Evolutionary conservation across 164 flowering plant species (phyloP).

Genomic region (Magnolia kwangsiensis): DNA sequence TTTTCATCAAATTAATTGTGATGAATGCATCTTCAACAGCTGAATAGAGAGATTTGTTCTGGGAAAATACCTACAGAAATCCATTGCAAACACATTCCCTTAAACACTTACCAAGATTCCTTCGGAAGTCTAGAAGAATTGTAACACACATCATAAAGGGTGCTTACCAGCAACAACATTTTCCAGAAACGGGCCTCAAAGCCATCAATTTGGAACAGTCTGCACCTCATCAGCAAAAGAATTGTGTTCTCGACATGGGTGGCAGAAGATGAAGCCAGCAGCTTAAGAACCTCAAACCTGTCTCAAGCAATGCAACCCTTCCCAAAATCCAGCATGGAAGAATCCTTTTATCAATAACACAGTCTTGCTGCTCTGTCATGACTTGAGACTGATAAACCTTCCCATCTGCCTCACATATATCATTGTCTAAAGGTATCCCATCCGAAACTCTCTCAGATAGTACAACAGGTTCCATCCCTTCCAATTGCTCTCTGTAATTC

Average conservation of each 20-base stretch:
- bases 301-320: constrained; percentile 95
- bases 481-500: constrained; percentile 71
- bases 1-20: no score
- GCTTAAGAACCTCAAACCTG: constrained; percentile 83
- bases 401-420: constrained; percentile 36
- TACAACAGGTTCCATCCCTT: constrained; percentile 49
- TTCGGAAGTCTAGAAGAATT: background rate
- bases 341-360: constrained; percentile 64
- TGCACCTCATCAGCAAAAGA: no score
- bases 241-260: constrained; percentile 45
- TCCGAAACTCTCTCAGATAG: constrained; percentile 34
- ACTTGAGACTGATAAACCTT: constrained; percentile 36
- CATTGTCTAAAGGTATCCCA: constrained; percentile 39
- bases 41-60: constrained; percentile 88
- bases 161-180: no score
- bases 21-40: constrained; percentile 71
- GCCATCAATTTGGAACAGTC: no score
- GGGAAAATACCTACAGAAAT: constrained; percentile 78
- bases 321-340: constrained; percentile 70
- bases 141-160: no score
- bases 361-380: constrained; percentile 28
- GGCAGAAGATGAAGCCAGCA: constrained; percentile 96
- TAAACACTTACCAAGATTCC: background rate
- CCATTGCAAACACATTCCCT: background rate
- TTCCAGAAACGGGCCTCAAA: no score